These are phyloP conservation scores for Penicillium frequentans DNA, from an alignment of 2,329 filamentous ascomycete genomes.

Conservation along the genomic window DNA sequence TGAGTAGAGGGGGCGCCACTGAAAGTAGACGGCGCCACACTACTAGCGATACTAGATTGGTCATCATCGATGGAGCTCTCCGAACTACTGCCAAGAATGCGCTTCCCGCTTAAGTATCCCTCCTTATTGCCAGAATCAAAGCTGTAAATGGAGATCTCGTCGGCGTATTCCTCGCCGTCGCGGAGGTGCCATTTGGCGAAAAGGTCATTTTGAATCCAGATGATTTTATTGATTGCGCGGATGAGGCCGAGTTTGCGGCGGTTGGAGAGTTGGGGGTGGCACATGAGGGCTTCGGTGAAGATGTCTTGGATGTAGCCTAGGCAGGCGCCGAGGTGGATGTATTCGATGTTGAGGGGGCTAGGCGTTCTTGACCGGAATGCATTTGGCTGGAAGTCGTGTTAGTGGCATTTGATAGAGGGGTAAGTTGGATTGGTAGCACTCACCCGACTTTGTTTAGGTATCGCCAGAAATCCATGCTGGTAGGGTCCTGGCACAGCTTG, in stretches of 20 bases:
- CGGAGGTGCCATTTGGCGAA: conserved; percentile 80
- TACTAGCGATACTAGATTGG: conserved; percentile 27
- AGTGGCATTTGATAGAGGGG: background rate
- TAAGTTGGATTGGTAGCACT: conserved; percentile 27
- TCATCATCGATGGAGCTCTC: conserved; percentile 32
- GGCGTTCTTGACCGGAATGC: conserved; percentile 74
- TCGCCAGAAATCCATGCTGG: conserved; percentile 76
- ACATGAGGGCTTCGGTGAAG: conserved; percentile 73
- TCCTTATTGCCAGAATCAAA: conserved; percentile 55
- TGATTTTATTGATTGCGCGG: conserved; percentile 74
- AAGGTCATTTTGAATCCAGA: conserved; percentile 86
- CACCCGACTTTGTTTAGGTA: conserved; percentile 81
- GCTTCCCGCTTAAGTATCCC: conserved; percentile 65
- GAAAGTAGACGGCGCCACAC: conserved; percentile 18
- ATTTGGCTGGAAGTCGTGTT: conserved; percentile 46
- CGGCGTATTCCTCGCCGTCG: conserved; percentile 62
- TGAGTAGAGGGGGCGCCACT: conserved; percentile 11
- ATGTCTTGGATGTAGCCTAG: conserved; percentile 77
- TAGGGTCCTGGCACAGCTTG: conserved; percentile 72
- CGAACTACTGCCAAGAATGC: conserved; percentile 45
- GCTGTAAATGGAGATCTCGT: conserved; percentile 41
- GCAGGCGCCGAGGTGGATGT: conserved; percentile 72
- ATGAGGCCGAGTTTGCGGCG: conserved; percentile 70
- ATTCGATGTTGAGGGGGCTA: conserved; percentile 74
- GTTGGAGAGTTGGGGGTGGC: conserved; percentile 65